A percentile compares a stretch with the other conserved stretches of the same genome.
Evolutionary conservation across 2,329 filamentous ascomycete species (phyloP).

Genomic region (Hypomyces perniciosus): DNA sequence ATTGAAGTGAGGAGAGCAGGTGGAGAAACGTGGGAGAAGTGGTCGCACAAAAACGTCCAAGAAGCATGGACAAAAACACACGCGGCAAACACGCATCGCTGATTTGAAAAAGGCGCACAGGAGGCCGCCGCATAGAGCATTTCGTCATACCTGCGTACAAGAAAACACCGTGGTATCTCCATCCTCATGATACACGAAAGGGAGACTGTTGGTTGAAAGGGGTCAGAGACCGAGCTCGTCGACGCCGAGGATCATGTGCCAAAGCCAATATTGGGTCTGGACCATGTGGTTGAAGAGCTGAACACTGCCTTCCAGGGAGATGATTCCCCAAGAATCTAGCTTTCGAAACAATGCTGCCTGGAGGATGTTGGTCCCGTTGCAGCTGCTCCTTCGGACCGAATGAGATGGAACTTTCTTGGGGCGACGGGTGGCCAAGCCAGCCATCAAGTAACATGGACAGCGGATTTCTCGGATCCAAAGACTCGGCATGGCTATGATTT

Average conservation of each 20-base stretch:
- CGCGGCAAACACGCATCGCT: conserved; percentile 3
- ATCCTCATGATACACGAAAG: neutral
- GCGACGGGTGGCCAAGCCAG: too few relatives aligned
- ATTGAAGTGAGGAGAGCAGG: neutral
- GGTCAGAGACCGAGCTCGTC: neutral
- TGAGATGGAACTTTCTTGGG: neutral
- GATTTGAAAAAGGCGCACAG: neutral
- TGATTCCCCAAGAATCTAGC: neutral
- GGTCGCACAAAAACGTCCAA: conserved; percentile 10
- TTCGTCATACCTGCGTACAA: neutral
- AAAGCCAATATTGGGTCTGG: too few relatives aligned
- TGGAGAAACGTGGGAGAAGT: neutral
- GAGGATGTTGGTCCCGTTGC: neutral
- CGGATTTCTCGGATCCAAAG: too few relatives aligned
- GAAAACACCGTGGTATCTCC: neutral
- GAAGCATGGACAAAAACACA: conserved; percentile 1
- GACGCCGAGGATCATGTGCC: neutral
- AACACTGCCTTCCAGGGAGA: neutral
- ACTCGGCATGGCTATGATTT: too few relatives aligned
- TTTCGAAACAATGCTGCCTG: neutral
- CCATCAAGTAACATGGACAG: too few relatives aligned
- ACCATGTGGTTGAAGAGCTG: too few relatives aligned
- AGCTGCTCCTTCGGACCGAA: conserved; percentile 6
- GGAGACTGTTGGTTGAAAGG: neutral
- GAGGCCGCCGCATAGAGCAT: neutral